Base-by-base conservation (phyloP, 805 yeast species). In the Wickerhamomyces alni region DNA sequence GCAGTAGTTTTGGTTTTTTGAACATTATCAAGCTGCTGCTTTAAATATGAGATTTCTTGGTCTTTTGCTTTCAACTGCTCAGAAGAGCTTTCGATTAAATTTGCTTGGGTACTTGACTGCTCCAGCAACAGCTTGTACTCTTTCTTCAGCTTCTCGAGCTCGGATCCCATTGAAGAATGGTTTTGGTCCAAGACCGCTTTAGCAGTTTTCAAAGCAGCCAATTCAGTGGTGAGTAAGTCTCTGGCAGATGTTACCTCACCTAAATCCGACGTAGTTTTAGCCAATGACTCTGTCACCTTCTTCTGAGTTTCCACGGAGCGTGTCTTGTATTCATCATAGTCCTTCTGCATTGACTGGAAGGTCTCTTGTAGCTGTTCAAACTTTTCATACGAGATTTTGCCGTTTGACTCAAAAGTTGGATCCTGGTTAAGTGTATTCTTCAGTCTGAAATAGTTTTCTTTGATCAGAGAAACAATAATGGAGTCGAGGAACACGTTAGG, bases 401-500 rank as follows among this genome's bases (percentile, higher is more conserved):
- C 72, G 28, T 70, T 67, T 0, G 97, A 95, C 50, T 86, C 94
- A 33, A 72, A 58, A 6, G 69, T 63, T 0, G 98, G 95, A 50
- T 80, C 87, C 45, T 79, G 82, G 27, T 78, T 79, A 27, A 91
- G 62, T 0, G 95, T 81, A 33, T 79, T 72, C 45, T 73, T 74
- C 21, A 93, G 75, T 42, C 96, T 70, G 24, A 69, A 60, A 45
- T 72, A 77, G 51, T 87, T 83, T 2, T 83, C 93, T 45, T 78
- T 79, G 32, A 93, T 63, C 37, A 88, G 63, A 4, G 64, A 65
- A 3, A 85, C 78, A 55, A 87, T 87, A 3, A 69, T 61, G 0
- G 73, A 56, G 42, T 80, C 82, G 54, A 93, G 82, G 51, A 74
- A 87, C 1, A 91, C 83, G 42, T 78, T 76, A 0, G 98, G 99